Percentiles rank a stretch among this genome's conserved stretches.
phyloP scores from a whole-genome alignment of 352 stramenopile species.

The Pythium aquatile region DNA sequence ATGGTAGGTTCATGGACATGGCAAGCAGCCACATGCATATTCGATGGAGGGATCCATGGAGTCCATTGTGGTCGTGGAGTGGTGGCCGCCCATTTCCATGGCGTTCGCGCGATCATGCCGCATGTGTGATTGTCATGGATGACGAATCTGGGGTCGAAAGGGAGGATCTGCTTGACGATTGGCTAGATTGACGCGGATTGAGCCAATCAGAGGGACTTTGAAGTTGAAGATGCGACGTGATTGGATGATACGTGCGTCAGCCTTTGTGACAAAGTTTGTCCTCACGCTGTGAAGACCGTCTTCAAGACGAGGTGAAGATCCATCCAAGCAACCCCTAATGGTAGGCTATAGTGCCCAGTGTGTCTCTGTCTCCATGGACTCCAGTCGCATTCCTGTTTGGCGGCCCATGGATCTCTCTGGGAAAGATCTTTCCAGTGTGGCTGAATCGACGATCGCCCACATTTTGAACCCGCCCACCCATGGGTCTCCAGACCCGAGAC shows the following conservation, averaged over 20 bases:
- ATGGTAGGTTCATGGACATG: neutral
- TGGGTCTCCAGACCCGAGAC: neutral
- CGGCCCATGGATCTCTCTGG: neutral
- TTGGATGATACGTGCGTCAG: conserved; percentile 26
- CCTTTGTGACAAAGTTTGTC: conserved; percentile 8
- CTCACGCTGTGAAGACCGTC: neutral
- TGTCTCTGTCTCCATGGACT: neutral
- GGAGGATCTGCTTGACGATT: conserved; percentile 6
- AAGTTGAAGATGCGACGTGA: conserved; percentile 25
- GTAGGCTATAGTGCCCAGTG: neutral
- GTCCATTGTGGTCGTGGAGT: neutral
- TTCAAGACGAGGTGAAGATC: neutral
- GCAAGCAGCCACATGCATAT: neutral
- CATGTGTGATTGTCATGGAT: neutral
- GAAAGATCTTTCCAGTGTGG: neutral
- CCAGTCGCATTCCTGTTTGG: neutral
- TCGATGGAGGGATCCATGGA: neutral
- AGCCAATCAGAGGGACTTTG: conserved; percentile 24
- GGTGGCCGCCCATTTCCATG: neutral
- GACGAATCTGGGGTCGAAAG: conserved; percentile 19
- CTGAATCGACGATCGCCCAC: neutral
- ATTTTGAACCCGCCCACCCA: neutral
- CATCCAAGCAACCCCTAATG: too few species aligned
- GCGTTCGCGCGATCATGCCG: conserved; percentile 1
- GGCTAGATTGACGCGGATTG: neutral